Conservation (phyloP, 176 grass and related monocot species). For the Hordeum marinum region DNA sequence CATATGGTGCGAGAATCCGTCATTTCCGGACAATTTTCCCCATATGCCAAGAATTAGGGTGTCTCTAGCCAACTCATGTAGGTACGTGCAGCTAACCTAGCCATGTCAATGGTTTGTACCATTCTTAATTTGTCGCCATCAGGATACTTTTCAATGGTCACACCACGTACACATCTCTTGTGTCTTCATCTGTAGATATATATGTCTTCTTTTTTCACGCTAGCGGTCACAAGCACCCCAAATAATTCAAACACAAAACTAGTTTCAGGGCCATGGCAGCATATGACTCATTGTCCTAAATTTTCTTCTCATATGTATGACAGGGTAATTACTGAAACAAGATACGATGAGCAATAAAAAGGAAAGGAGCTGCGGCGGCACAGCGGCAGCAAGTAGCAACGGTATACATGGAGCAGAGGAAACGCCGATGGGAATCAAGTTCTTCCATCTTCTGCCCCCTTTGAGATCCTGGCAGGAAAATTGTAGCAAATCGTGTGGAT, state of each 20-base stretch:
- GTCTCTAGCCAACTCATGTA: not conserved
- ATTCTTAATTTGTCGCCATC: constrained; percentile 26
- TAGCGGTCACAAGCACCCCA: not conserved
- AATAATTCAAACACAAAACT: not conserved
- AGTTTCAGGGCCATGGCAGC: not conserved
- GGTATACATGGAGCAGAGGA: not conserved
- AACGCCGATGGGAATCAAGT: not conserved
- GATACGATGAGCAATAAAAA: not conserved
- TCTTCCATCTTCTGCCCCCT: not conserved
- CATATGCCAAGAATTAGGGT: constrained; percentile 13
- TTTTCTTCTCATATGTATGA: constrained; percentile 1
- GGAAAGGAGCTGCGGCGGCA: not conserved
- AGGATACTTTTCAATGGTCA: constrained; percentile 11
- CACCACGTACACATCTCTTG: not conserved
- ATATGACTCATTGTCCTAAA: not conserved
- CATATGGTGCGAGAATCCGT: not conserved
- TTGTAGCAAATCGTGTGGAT: not conserved
- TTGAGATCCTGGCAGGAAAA: not conserved
- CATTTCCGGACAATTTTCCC: constrained; percentile 6
- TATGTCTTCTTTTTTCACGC: not conserved
- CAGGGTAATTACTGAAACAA: constrained; percentile 28
- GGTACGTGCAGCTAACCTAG: not conserved
- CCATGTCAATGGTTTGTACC: constrained; percentile 20
- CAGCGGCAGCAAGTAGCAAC: not conserved
- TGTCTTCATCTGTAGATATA: constrained; percentile 10